Evolutionary conservation across 352 stramenopile genomes (phyloP).

Genomic region (Phytophthora macrochlamydospora): DNA sequence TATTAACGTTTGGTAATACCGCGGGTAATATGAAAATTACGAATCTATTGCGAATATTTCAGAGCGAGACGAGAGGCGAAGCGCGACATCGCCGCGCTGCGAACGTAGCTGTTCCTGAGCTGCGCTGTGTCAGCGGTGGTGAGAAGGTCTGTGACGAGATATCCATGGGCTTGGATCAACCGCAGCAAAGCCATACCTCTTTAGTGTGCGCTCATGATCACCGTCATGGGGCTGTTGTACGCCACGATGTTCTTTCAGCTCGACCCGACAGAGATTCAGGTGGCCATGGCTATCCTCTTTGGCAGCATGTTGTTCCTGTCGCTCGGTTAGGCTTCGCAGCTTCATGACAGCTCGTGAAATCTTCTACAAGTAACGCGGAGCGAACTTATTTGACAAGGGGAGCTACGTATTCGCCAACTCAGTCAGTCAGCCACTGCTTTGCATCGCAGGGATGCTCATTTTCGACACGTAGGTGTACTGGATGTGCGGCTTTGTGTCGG

Average conservation of each 20-base stretch:
- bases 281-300: constrained; percentile 71
- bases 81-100: too few species aligned
- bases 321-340: not conserved
- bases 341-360: not conserved
- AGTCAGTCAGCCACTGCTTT: constrained; percentile 28
- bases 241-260: constrained; percentile 7
- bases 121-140: too few species aligned
- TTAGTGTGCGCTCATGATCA: constrained; percentile 31
- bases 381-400: not conserved
- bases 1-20: too few species aligned
- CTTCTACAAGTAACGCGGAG: not conserved
- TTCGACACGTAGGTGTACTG: constrained; percentile 55
- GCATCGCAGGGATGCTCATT: constrained; percentile 45
- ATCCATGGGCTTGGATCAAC: constrained; percentile 19
- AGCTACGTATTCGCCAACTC: constrained; percentile 27
- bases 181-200: constrained; percentile 54
- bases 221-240: constrained; percentile 38
- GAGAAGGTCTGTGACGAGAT: too few species aligned
- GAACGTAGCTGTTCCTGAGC: too few species aligned
- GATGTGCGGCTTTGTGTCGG: constrained; percentile 1
- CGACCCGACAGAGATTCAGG: constrained; percentile 14
- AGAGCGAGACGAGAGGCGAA: too few species aligned
- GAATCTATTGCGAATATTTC: too few species aligned
- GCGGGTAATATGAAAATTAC: too few species aligned
- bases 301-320: constrained; percentile 62